Evolutionary conservation across 108 stramenopile genomes (phyloP), one percentile per base, ranked within the genome.

Genomic region (Fragilaria crotonensis): DNA sequence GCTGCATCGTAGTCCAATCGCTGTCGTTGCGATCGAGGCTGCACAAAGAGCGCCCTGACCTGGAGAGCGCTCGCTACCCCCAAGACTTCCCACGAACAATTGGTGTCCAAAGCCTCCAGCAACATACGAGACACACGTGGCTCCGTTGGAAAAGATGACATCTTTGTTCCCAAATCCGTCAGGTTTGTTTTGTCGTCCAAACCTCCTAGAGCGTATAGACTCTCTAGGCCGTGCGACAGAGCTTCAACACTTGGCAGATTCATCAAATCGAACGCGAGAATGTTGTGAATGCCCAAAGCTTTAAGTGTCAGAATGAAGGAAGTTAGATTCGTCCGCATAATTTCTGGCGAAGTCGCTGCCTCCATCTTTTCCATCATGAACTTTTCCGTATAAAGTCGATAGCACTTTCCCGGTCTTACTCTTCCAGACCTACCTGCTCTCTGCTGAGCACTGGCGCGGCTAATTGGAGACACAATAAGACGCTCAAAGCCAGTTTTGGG

Each of bases 391-490:
- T 94, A 93, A 30, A 97, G 63, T 26, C 97, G 88, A 64, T 95
- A 95, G 71, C 95, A 97, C 53, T 96, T 94, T 1, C 97, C 97
- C 3, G 95, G 64, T 31, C 81, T 60, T 0, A 92, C 73, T 20
- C 97, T 55, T 0, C 97, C 97, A 11, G 96, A 95, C 48, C 97
- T 77, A 3, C 96, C 97, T 11, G 94, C 81, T 33, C 97, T 81
- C 66, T 97, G 96, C 19, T 63, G 70, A 21, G 96, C 96, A 57
- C 83, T 89, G 23, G 94, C 94, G 65, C 85, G 74, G 48, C 94
- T 90, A 29, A 79, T 89, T 2, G 75, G 89, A 5, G 62, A 64
- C 1, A 86, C 81, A 48, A 90, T 74, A 31, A 94, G 48, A 25
- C 89, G 77, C 26, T 96, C 92, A 63, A 93, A 78, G 14, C 76